Percentiles rank a stretch among this genome's conserved stretches.
Evolutionary conservation across 176 grass and related monocot species (phyloP).

Genomic region (Zoysia japonica): DNA sequence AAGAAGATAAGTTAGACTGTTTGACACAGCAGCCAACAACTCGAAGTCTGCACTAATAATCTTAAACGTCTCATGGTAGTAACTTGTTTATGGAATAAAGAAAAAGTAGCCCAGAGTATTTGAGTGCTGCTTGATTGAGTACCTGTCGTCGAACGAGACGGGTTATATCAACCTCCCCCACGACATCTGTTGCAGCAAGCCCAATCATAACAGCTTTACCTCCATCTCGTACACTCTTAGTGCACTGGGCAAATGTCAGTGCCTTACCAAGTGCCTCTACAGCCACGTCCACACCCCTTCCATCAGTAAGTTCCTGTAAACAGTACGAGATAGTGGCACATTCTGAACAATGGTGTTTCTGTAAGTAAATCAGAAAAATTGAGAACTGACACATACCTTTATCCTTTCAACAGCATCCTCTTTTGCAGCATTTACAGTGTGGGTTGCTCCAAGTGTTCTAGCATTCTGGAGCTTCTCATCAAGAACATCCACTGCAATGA

Average conservation of each 20-base stretch:
- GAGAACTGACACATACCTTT: slow-evolving; percentile 49
- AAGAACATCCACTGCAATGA: slow-evolving; percentile 91
- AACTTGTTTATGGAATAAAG: background rate
- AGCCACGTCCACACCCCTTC: slow-evolving; percentile 92
- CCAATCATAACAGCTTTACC: slow-evolving; percentile 99
- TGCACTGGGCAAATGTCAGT: slow-evolving; percentile 78
- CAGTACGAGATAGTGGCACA: background rate
- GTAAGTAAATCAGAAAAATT: slow-evolving; percentile 6
- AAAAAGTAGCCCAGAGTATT: background rate
- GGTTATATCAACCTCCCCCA: slow-evolving; percentile 89
- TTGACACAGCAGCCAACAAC: slow-evolving; percentile 1
- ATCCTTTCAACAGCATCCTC: slow-evolving; percentile 93
- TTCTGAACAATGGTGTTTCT: background rate
- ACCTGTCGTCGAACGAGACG: slow-evolving; percentile 94
- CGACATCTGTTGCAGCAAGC: slow-evolving; percentile 73
- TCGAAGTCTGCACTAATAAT: background rate
- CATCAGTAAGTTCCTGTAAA: slow-evolving; percentile 87
- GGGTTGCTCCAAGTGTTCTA: slow-evolving; percentile 83
- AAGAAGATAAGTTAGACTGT: background rate
- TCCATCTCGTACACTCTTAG: slow-evolving; percentile 89
- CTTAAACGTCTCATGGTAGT: background rate
- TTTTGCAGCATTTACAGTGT: slow-evolving; percentile 80
- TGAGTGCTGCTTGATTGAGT: slow-evolving; percentile 1
- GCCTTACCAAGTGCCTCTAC: slow-evolving; percentile 96
- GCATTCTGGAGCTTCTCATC: slow-evolving; percentile 93